phyloP scores from a whole-genome alignment of 2,329 filamentous ascomycete genomes.

The Grosmannia huntii region DNA sequence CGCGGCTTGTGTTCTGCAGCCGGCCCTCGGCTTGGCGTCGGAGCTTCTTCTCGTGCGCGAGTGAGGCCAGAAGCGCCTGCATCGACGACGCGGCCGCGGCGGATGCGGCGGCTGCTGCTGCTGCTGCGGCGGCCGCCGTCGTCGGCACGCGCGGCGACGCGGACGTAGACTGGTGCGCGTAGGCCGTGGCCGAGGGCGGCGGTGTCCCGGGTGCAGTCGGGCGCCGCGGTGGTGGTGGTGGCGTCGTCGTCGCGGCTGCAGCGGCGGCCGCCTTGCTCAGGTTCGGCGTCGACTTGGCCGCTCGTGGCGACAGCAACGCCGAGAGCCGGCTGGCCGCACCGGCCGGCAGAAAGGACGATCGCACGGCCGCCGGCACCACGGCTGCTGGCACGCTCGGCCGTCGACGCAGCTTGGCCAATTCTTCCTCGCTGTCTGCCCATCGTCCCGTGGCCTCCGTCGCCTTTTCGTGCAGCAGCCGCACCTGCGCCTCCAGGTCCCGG shows the following conservation, averaged over 20 bases:
- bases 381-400: conserved; percentile 11
- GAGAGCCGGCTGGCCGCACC: conserved; percentile 31
- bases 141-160: background rate
- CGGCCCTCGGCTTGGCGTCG: conserved; percentile 57
- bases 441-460: conserved; percentile 50
- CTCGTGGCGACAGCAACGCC: conserved; percentile 27
- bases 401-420: conserved; percentile 46
- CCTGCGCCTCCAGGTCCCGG: conserved; percentile 57
- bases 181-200: background rate
- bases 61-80: conserved; percentile 46
- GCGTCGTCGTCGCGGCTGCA: conserved; percentile 8
- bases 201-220: background rate
- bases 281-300: conserved; percentile 31
- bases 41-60: conserved; percentile 53
- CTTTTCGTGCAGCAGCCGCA: conserved; percentile 57
- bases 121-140: conserved; percentile 3
- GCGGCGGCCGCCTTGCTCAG: conserved; percentile 13
- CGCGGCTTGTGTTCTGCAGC: conserved; percentile 51
- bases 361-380: conserved; percentile 13
- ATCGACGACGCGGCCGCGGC: conserved; percentile 12
- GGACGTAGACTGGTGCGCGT: conserved; percentile 9
- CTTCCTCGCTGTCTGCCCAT: conserved; percentile 72
- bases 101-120: conserved; percentile 7
- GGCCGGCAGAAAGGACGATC: conserved; percentile 32
- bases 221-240: background rate